phyloP scores from a whole-genome alignment of 108 stramenopile genomes.

The Chaetoceros tenuissimus region DNA sequence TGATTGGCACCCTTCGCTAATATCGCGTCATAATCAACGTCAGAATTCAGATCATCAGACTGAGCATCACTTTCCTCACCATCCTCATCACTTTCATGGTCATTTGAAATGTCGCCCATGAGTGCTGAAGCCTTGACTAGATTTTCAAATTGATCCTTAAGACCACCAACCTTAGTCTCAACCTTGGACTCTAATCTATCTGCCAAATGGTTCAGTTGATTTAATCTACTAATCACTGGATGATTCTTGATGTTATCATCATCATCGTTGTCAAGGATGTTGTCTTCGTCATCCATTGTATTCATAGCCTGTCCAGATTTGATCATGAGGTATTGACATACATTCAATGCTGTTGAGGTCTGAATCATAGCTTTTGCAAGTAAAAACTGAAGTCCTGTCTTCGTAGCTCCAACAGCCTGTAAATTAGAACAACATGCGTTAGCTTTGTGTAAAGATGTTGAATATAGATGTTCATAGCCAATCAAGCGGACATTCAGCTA shows the following conservation, averaged over 20 bases:
- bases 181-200: constrained; percentile 58
- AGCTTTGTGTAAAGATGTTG: neutral
- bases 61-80: neutral
- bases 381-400: constrained; percentile 57
- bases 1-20: no score
- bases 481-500: constrained; percentile 61
- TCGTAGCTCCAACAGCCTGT: constrained; percentile 72
- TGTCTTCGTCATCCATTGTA: neutral
- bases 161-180: constrained; percentile 27
- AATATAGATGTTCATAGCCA: constrained; percentile 25
- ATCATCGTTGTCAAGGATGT: constrained; percentile 14
- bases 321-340: constrained; percentile 68
- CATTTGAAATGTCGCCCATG: constrained; percentile 28
- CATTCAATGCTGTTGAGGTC: constrained; percentile 59
- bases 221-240: constrained; percentile 69
- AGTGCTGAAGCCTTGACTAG: constrained; percentile 62
- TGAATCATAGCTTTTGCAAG: constrained; percentile 60
- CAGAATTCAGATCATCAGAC: neutral
- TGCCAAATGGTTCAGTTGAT: constrained; percentile 44
- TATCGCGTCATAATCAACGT: no score
- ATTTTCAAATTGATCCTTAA: constrained; percentile 49
- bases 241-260: constrained; percentile 42
- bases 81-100: constrained; percentile 13
- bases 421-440: constrained; percentile 1
- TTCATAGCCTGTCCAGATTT: constrained; percentile 30